Conservation (phyloP, 495 filamentous ascomycete species). For the Penicillium daleae region DNA sequence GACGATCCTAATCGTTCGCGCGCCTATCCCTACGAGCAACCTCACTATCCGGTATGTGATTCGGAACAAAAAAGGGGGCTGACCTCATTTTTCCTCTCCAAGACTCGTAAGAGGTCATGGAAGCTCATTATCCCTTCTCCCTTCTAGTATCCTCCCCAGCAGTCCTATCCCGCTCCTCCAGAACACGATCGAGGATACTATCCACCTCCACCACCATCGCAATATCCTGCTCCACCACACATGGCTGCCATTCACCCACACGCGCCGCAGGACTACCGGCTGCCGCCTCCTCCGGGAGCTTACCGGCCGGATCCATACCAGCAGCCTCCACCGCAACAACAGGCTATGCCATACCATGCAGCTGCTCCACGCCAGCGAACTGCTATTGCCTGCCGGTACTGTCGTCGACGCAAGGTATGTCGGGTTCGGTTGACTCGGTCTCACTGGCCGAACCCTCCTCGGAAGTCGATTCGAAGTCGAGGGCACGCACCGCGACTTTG, state of each 20-base stretch:
- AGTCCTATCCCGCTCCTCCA: slow-evolving; percentile 33
- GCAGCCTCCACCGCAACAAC: slow-evolving; percentile 41
- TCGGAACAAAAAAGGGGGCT: not conserved
- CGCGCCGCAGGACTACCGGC: slow-evolving; percentile 45
- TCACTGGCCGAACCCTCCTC: not conserved
- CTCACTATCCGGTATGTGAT: slow-evolving; percentile 48
- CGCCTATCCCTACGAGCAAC: slow-evolving; percentile 41
- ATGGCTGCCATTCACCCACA: slow-evolving; percentile 48
- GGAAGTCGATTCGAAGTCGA: no score
- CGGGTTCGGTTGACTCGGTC: not conserved
- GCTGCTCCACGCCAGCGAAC: slow-evolving; percentile 79
- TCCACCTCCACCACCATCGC: slow-evolving; percentile 39
- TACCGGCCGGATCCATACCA: slow-evolving; percentile 53
- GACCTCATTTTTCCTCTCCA: not conserved
- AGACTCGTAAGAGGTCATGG: not conserved
- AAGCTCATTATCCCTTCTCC: not conserved
- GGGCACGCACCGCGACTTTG: not conserved
- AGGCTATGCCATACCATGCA: slow-evolving; percentile 61
- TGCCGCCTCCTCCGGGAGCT: slow-evolving; percentile 42
- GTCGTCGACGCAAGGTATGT: slow-evolving; percentile 77
- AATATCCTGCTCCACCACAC: slow-evolving; percentile 43
- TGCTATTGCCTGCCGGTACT: slow-evolving; percentile 85
- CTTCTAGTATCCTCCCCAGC: slow-evolving; percentile 42
- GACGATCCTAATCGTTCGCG: slow-evolving; percentile 41
- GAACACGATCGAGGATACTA: slow-evolving; percentile 46